These are phyloP conservation scores for Haberlea rhodopensis DNA, from an alignment of 257 asterid species.

Conservation along the genomic window DNA sequence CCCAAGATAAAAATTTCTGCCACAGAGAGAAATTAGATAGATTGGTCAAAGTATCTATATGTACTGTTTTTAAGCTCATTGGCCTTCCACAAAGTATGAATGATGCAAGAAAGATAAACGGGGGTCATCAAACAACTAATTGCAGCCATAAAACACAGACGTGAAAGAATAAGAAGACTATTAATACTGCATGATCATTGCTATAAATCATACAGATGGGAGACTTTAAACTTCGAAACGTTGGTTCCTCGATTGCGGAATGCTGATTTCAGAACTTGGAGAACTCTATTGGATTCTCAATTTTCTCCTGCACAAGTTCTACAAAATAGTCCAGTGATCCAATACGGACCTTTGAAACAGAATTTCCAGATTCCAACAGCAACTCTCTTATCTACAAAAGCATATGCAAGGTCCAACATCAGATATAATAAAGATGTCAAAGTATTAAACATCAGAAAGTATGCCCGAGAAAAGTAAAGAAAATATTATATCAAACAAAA, in stretches of 20 bases:
- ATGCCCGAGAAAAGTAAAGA: slow-evolving; percentile 17
- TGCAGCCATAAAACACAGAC: slow-evolving; percentile 21
- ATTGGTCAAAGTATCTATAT: too few relatives aligned
- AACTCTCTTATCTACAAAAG: slow-evolving; percentile 75
- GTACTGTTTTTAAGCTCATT: slow-evolving; percentile 20
- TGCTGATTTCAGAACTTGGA: slow-evolving; percentile 76
- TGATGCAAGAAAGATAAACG: not conserved
- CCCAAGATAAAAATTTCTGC: not conserved
- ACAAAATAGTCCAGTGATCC: slow-evolving; percentile 56
- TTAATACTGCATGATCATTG: slow-evolving; percentile 21
- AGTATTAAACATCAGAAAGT: slow-evolving; percentile 16
- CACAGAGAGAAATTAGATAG: not conserved
- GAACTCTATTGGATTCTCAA: slow-evolving; percentile 87
- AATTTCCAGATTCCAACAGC: slow-evolving; percentile 64
- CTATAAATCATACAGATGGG: slow-evolving; percentile 81
- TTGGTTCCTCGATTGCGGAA: slow-evolving; percentile 77
- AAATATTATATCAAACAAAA: slow-evolving; percentile 14
- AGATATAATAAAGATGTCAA: slow-evolving; percentile 25
- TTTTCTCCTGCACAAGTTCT: slow-evolving; percentile 82
- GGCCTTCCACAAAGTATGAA: slow-evolving; percentile 16
- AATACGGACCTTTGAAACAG: slow-evolving; percentile 53
- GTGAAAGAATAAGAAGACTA: slow-evolving; percentile 25
- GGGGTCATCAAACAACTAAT: slow-evolving; percentile 12
- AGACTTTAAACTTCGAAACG: slow-evolving; percentile 54
- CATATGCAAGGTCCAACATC: slow-evolving; percentile 35